A percentile compares a stretch with the other conserved stretches of the same genome.
phyloP scores from a whole-genome alignment of 2,329 filamentous ascomycete genomes.

The Macrophomina phaseolina region DNA sequence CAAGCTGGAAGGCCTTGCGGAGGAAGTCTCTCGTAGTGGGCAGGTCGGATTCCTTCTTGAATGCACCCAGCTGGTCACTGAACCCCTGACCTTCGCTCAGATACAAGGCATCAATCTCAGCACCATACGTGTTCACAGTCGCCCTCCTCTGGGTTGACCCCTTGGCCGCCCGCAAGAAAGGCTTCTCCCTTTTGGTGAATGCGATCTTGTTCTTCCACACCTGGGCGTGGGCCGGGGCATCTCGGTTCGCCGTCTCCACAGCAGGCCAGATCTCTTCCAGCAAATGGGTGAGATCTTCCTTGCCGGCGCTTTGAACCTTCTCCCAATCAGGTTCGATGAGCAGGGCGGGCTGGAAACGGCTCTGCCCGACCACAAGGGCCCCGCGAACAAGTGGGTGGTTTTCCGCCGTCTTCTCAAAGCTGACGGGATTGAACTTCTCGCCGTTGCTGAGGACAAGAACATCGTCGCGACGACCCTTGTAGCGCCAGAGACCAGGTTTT shows the following conservation, averaged over 20 bases:
- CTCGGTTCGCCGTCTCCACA: constrained; percentile 52
- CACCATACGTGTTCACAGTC: constrained; percentile 48
- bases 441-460: constrained; percentile 32
- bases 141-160: constrained; percentile 51
- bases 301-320: constrained; percentile 12
- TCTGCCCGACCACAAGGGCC: constrained; percentile 41
- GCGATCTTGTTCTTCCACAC: constrained; percentile 51
- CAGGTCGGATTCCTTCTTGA: constrained; percentile 20
- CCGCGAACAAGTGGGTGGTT: constrained; percentile 37
- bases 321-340: constrained; percentile 37
- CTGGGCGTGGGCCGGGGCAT: constrained; percentile 49
- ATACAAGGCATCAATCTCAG: constrained; percentile 56
- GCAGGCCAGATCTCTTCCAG: constrained; percentile 54
- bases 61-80: constrained; percentile 22
- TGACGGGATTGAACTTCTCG: constrained; percentile 35
- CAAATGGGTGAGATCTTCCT: constrained; percentile 31
- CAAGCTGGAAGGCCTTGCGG: constrained; percentile 29
- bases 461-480: constrained; percentile 35
- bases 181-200: constrained; percentile 49
- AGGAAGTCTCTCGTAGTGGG: constrained; percentile 29
- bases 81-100: constrained; percentile 21
- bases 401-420: constrained; percentile 34
- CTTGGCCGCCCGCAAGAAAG: constrained; percentile 55
- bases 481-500: constrained; percentile 30
- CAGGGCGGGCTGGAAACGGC: constrained; percentile 37